Evolutionary conservation across 345 rosid species (phyloP), one percentile per base, ranked within the genome.

Genomic region (Rhizophora mangle): DNA sequence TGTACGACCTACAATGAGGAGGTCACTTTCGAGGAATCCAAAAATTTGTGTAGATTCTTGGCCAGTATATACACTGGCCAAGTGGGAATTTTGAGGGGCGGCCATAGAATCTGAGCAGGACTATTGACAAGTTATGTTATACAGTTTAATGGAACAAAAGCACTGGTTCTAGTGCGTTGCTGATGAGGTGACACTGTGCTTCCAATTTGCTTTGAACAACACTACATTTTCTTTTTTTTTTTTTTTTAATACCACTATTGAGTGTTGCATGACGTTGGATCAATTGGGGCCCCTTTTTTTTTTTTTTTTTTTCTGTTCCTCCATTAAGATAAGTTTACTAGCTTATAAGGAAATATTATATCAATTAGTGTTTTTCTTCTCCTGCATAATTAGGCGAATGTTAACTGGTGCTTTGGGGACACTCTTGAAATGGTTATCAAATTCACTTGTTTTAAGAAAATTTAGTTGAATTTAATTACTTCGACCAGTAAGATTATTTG

Each of bases 31-130:
- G 46, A 15, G 1, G 46, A 39, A 39, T 39, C 39, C 37, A 21
- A 74, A 31, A 60, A 70, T 82, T 74, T 70, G 78, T 65, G 31
- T 64, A 56, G 72, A 72, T 81, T 64, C 70, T 30, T 72, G 62
- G 24, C 76, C 51, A 69, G 60, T 63, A 58, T 64, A 62, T 31
- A 31, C 18, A 29, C 10, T 30, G 20, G 72, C 69, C 69, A 65
- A 67, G 63, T 2, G 6, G 46, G 64, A 59, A 47, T 39, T 43
- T 43, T 43, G 49, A 43, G 49, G 18, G 49, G 49, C 49, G 13
- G 49, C 15, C 21, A 3, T 27, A 36, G 71, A 68, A 75, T 54
- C 54, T 60, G 29, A 24, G 37, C 21, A 15, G 58, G 19, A 49
- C 78, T 78, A 72, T 31, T 51, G 20, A 29, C 65, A 46, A 75